Evolutionary conservation across 2,329 filamentous ascomycete genomes (phyloP).

Genomic region (Coniochaeta sp.): DNA sequence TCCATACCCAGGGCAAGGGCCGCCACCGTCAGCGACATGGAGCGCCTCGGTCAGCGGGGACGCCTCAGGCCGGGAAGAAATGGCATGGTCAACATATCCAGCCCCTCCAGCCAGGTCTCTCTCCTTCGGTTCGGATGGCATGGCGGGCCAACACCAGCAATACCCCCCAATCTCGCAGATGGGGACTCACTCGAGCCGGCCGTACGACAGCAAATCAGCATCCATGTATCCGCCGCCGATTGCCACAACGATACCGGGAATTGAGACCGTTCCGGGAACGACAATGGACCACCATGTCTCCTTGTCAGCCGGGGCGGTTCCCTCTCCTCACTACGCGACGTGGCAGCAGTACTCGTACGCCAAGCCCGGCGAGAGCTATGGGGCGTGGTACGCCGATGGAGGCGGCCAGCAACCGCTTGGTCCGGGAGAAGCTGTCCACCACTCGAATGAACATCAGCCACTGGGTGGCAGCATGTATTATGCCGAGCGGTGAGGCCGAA

Average conservation of each 20-base stretch:
- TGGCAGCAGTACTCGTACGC: conserved; percentile 41
- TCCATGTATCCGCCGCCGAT: conserved; percentile 34
- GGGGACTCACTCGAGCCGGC: conserved; percentile 17
- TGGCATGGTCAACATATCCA: conserved; percentile 36
- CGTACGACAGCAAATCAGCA: conserved; percentile 36
- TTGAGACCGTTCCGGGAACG: conserved; percentile 27
- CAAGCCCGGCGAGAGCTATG: conserved; percentile 29
- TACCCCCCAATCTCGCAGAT: conserved; percentile 33
- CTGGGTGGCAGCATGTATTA: conserved; percentile 24
- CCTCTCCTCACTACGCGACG: conserved; percentile 28
- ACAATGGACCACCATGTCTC: conserved; percentile 26
- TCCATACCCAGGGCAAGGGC: conserved; percentile 36
- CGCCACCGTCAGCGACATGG: conserved; percentile 34
- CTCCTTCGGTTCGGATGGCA: conserved; percentile 39
- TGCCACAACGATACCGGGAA: conserved; percentile 26
- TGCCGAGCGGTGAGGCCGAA: conserved; percentile 16
- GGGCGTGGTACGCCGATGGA: conserved; percentile 28
- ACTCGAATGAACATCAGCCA: conserved; percentile 16
- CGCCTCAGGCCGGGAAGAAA: conserved; percentile 32
- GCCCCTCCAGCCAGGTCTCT: conserved; percentile 36
- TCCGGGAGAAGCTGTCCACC: conserved; percentile 7
- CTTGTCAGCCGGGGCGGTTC: conserved; percentile 30
- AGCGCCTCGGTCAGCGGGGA: conserved; percentile 28
- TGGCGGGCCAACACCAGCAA: conserved; percentile 26
- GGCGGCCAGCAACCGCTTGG: conserved; percentile 12